These are phyloP conservation scores for Aureobasidium mangrovei DNA, from an alignment of 2,329 filamentous ascomycete species.

Conservation along the genomic window DNA sequence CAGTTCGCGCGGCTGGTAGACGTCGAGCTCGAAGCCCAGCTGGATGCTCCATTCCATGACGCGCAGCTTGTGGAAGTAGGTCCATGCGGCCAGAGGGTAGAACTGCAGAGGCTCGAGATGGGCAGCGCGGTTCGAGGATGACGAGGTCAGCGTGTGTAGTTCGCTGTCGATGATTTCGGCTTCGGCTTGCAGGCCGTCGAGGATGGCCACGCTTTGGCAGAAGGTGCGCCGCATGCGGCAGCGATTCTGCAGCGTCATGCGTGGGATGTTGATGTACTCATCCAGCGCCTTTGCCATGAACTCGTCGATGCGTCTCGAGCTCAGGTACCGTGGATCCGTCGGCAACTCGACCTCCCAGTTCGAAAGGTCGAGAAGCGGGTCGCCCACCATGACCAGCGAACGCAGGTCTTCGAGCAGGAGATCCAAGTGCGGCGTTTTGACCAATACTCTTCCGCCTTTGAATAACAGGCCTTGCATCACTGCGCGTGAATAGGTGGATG, in stretches of 20 bases:
- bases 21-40: constrained; percentile 85
- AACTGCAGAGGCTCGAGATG: constrained; percentile 23
- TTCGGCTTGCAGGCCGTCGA: constrained; percentile 75
- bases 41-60: constrained; percentile 83
- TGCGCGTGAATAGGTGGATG: constrained; percentile 73
- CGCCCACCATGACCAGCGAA: constrained; percentile 63
- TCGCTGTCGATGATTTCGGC: constrained; percentile 63
- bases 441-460: constrained; percentile 61
- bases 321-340: constrained; percentile 63
- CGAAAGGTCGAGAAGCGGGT: constrained; percentile 58
- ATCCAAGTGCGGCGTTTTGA: constrained; percentile 59
- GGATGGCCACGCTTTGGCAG: constrained; percentile 71
- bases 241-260: constrained; percentile 80
- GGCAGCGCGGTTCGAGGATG: background rate
- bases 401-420: constrained; percentile 77
- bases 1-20: constrained; percentile 80
- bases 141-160: background rate
- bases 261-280: constrained; percentile 74
- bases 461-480: constrained; percentile 43
- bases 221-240: constrained; percentile 85
- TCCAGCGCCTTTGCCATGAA: constrained; percentile 46
- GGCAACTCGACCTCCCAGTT: constrained; percentile 71
- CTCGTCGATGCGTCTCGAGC: constrained; percentile 64
- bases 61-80: constrained; percentile 79
- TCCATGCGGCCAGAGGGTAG: constrained; percentile 77